Evolutionary conservation across 148 eudicot species (phyloP), one percentile per base, ranked within the genome.

Genomic region (Suaeda aralocaspica): DNA sequence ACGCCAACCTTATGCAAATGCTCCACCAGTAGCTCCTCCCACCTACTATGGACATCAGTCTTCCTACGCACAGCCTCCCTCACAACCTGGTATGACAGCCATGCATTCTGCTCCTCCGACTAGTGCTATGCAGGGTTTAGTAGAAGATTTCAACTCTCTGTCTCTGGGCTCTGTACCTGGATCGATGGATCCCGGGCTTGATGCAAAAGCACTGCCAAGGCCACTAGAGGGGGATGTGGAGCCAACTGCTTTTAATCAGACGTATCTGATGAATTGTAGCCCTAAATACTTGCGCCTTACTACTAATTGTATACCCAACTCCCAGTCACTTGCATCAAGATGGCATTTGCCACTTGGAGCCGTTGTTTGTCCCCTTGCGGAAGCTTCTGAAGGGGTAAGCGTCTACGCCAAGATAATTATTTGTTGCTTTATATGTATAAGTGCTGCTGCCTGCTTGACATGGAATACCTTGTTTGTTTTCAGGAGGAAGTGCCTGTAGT

Each of bases 271-370:
- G 86, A 94, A 94, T 75, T 91, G 97, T 74, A 68, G 71, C 60
- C 80, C 96, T 45, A 87, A 85, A 81, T 89, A 74, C 77, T 58
- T 94, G 49, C 82, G 97, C 58, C 89, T 94, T 52, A 89, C 96
- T 18, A 94, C 99, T 59, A 83, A 84, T 71, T 91, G 83, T 39
- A 83, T 94, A 67, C 99, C 99, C 21, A 87, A 79, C 81, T 89
- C 99, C 45, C 97, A 88, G 67, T 94, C 99, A 2, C 70, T 94
- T 85, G 86, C 85, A 66, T 91, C 99, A 46, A 84, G 96, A 81
- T 94, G 99, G 99, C 99, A 91, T 79, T 81, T 94, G 74, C 97
- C 99, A 68, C 88, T 94, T 77, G 99, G 99, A 81, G 92, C 96
- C 64, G 96, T 91, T 75, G 97, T 91, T 65, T 91, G 96, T 72